Evolutionary conservation across 176 grass and related monocot species (phyloP), one percentile per base, ranked within the genome.

Genomic region (Secale cereale): DNA sequence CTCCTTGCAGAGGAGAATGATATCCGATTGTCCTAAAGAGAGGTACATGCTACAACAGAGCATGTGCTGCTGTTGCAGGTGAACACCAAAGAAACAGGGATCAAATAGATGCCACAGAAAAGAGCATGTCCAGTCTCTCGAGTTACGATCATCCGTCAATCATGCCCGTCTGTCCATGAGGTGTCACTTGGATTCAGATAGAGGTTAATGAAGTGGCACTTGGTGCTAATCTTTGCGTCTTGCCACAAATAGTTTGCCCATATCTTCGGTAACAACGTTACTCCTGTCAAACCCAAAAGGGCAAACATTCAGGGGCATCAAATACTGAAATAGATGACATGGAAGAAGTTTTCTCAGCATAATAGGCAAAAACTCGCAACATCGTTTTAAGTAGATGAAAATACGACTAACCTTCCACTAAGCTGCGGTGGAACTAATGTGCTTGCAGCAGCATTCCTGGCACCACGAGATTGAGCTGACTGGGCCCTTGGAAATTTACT

Each of bases 261-360:
- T 86, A 46, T 99, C 97, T 96, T 99, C 97, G 8, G 97, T 99
- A 65, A 99, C 97, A 81, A 99, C 88, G 13, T 99, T 99, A 76
- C 97, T 96, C 93, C 93, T 99, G 89, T 27, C 32, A 91, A 67
- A 40, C 78, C 78, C 3, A 41, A 39, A 77, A 20, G 35, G 79
- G 30, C 29, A 56, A 72, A 37, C 35, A 74, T 17, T 87, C 23
- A 48, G 75, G 22, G 29, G 23, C 20, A 74, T 10, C 29, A 63
- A 43, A 83, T 28, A 43, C 3, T 17, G 29, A 52, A 20, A 83
- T 33, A 71, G 0, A 86, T 56, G 3, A 16, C 26, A 1, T 14
- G 14, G 25, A 32, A 65, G 5, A 37, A 36, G 1, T 54, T 76
- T 50, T 37, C 5, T 75, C 12, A 1, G 9, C 1, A 41, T 31